Conservation (phyloP, 2,329 filamentous ascomycete genomes). For the Rugonectria rugulosa region DNA sequence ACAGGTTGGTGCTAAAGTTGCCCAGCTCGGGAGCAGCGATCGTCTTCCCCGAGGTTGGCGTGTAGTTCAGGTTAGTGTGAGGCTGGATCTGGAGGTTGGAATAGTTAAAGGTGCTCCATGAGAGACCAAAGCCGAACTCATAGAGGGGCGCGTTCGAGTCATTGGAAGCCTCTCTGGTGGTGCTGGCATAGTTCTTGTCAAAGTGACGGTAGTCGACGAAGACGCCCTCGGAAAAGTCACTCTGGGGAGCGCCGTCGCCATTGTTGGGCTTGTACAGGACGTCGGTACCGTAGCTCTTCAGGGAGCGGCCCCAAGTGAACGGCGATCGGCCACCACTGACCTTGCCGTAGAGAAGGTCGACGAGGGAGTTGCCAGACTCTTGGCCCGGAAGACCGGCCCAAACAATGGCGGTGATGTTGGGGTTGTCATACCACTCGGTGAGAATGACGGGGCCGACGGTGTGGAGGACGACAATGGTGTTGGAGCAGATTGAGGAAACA, state of each 20-base stretch:
- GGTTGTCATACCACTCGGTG: slow-evolving; percentile 75
- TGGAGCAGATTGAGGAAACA: slow-evolving; percentile 78
- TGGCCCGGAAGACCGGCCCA: slow-evolving; percentile 86
- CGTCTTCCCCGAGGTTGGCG: slow-evolving; percentile 68
- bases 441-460: slow-evolving; percentile 82
- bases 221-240: slow-evolving; percentile 77
- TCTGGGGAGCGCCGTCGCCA: slow-evolving; percentile 70
- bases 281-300: slow-evolving; percentile 72
- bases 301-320: slow-evolving; percentile 79
- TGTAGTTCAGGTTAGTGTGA: slow-evolving; percentile 59
- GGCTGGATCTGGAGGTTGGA: slow-evolving; percentile 69
- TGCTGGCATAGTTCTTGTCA: slow-evolving; percentile 61
- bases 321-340: slow-evolving; percentile 81
- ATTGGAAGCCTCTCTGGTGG: slow-evolving; percentile 28
- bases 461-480: slow-evolving; percentile 93
- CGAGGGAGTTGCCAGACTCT: slow-evolving; percentile 80
- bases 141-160: slow-evolving; percentile 67
- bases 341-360: slow-evolving; percentile 83
- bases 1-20: slow-evolving; percentile 66
- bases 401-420: slow-evolving; percentile 83
- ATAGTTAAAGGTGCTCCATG: slow-evolving; percentile 81
- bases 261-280: slow-evolving; percentile 76
- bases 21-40: slow-evolving; percentile 69
- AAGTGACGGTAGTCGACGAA: slow-evolving; percentile 78
- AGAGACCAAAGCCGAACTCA: slow-evolving; percentile 83